Percentiles rank a stretch among this genome's conserved stretches.
These are phyloP conservation scores for Papiliotrema fonsecae DNA, from an alignment of 1,284 basidiomycete species.

Conservation along the genomic window DNA sequence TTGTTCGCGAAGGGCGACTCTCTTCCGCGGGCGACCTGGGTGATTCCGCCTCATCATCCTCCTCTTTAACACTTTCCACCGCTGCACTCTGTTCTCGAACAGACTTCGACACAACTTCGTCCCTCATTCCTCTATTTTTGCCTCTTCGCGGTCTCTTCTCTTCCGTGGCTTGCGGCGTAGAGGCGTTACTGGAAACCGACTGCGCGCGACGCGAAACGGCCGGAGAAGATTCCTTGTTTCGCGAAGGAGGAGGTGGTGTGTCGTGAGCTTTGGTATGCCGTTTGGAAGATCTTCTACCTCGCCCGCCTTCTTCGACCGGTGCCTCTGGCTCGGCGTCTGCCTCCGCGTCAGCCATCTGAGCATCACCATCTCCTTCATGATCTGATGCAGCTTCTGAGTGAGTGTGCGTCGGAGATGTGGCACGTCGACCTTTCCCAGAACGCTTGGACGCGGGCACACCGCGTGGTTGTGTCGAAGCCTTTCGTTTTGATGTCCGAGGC, in stretches of 20 bases:
- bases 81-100: constrained; percentile 29
- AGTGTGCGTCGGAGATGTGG: constrained; percentile 7
- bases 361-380: background rate
- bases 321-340: constrained; percentile 9
- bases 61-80: constrained; percentile 26
- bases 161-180: constrained; percentile 9
- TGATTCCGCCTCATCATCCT: constrained; percentile 15
- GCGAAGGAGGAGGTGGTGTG: constrained; percentile 15
- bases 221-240: constrained; percentile 23
- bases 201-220: constrained; percentile 22
- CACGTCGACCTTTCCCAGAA: constrained; percentile 13
- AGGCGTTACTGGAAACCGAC: constrained; percentile 29
- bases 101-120: constrained; percentile 32
- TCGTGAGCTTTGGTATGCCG: constrained; percentile 7
- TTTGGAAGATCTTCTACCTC: constrained; percentile 19
- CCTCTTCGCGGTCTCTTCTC: background rate
- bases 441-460: constrained; percentile 25
- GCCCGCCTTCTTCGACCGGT: constrained; percentile 10
- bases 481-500: constrained; percentile 27
- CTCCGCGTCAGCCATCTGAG: background rate
- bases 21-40: constrained; percentile 4
- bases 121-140: constrained; percentile 20
- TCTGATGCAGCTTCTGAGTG: constrained; percentile 11
- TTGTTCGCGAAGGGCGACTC: background rate
- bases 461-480: constrained; percentile 18